Percentiles rank a stretch among this genome's conserved stretches.
Evolutionary conservation across 2,329 filamentous ascomycete species (phyloP).

Genomic region (Hypoxylon sp.): DNA sequence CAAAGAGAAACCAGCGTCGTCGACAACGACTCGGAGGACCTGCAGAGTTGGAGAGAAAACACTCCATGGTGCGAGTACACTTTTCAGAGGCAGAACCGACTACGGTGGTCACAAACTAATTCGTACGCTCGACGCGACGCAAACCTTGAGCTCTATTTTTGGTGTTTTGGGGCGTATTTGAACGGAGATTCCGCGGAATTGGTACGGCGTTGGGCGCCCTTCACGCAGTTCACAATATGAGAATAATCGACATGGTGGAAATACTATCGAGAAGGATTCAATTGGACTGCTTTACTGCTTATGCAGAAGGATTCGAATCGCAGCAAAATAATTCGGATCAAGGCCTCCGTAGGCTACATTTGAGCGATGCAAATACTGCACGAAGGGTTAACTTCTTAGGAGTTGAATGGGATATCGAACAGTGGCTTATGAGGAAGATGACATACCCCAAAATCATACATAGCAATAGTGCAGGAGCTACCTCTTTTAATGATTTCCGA

Average conservation of each 20-base stretch:
- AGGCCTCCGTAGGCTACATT: neutral
- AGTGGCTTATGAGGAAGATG: slow-evolving; percentile 19
- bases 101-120: slow-evolving; percentile 43
- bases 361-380: neutral
- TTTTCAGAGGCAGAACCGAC: slow-evolving; percentile 46
- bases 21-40: slow-evolving; percentile 47
- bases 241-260: slow-evolving; percentile 15
- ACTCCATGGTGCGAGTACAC: slow-evolving; percentile 44
- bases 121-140: neutral
- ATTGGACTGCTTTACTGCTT: slow-evolving; percentile 11
- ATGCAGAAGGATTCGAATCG: neutral
- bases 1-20: slow-evolving; percentile 62
- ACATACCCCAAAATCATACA: slow-evolving; percentile 37
- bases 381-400: slow-evolving; percentile 6
- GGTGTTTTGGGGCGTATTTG: slow-evolving; percentile 14
- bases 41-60: slow-evolving; percentile 38
- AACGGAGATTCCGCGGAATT: slow-evolving; percentile 3
- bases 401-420: slow-evolving; percentile 15
- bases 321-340: no score
- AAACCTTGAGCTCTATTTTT: slow-evolving; percentile 14
- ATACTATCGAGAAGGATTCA: neutral
- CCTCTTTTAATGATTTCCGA: no score
- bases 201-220: slow-evolving; percentile 26
- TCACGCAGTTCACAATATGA: slow-evolving; percentile 8
- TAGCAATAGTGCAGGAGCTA: no score